Evolutionary conservation across 1,284 basidiomycete species (phyloP).

Genomic region (Ceratorhiza oryzae-sativae): DNA sequence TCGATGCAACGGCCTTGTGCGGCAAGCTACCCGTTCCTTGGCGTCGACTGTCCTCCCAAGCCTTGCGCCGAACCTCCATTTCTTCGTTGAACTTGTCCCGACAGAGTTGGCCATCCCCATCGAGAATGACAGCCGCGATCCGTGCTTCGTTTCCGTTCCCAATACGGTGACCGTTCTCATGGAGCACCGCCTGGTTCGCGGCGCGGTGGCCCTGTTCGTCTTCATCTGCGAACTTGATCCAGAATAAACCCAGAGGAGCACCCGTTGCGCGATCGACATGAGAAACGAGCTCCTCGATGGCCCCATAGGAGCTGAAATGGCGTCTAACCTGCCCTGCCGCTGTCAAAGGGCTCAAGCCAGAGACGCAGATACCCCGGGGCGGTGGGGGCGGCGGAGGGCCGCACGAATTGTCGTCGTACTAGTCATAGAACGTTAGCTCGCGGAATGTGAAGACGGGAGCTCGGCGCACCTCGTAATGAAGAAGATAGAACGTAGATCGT

Average conservation of each 20-base stretch:
- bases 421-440: slow-evolving; percentile 39
- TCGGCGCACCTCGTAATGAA: slow-evolving; percentile 43
- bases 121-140: slow-evolving; percentile 52
- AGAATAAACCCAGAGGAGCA: slow-evolving; percentile 82
- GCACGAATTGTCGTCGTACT: slow-evolving; percentile 81
- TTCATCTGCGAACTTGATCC: slow-evolving; percentile 66
- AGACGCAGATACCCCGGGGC: slow-evolving; percentile 76
- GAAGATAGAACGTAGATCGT: slow-evolving; percentile 40
- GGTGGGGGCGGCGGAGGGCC: slow-evolving; percentile 81
- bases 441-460: slow-evolving; percentile 33
- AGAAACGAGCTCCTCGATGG: slow-evolving; percentile 73
- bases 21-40: slow-evolving; percentile 3
- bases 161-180: slow-evolving; percentile 53
- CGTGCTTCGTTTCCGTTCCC: slow-evolving; percentile 49
- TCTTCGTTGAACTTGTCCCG: slow-evolving; percentile 54
- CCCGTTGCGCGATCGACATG: slow-evolving; percentile 84
- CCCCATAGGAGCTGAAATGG: slow-evolving; percentile 74
- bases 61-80: slow-evolving; percentile 65
- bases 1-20: slow-evolving; percentile 24
- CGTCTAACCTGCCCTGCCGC: slow-evolving; percentile 70
- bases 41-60: slow-evolving; percentile 36
- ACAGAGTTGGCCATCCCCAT: slow-evolving; percentile 53
- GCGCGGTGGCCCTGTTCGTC: slow-evolving; percentile 37
- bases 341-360: slow-evolving; percentile 75
- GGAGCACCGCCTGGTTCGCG: slow-evolving; percentile 36